Percentiles rank a stretch among this genome's conserved stretches.
These are phyloP conservation scores for Solanum megistacrolobum DNA, from an alignment of 257 asterid species.

Conservation along the genomic window DNA sequence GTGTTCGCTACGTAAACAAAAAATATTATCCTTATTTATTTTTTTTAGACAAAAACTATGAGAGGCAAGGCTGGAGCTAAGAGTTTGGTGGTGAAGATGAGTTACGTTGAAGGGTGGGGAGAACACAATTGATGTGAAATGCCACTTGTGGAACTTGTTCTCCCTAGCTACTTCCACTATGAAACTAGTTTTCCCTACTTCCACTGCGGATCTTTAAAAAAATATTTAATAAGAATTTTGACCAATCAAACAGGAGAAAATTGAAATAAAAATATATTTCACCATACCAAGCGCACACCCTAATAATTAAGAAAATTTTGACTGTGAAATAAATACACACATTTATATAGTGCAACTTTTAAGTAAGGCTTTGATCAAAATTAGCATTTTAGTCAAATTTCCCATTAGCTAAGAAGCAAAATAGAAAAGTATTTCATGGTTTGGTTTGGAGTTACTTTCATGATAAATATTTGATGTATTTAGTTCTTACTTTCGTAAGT, in stretches of 20 bases:
- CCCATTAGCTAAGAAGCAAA: not conserved
- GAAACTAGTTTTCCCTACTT: no score
- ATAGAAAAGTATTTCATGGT: not conserved
- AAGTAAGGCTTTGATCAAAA: not conserved
- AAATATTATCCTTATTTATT: fast-evolving
- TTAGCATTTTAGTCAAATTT: not conserved
- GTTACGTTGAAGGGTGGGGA: not conserved
- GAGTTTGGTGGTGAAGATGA: not conserved
- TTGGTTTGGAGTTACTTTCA: not conserved
- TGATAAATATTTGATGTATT: not conserved
- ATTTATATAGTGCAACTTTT: not conserved
- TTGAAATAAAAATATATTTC: not conserved
- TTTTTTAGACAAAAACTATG: not conserved
- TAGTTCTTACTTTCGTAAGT: not conserved
- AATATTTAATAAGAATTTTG: not conserved
- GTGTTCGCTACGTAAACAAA: no score
- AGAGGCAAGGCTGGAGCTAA: not conserved
- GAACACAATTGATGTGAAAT: not conserved
- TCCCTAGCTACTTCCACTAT: no score
- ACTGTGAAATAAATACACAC: not conserved
- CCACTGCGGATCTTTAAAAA: no score
- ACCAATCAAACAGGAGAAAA: not conserved
- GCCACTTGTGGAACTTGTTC: not conserved
- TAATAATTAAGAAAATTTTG: not conserved
- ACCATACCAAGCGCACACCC: not conserved